Percentiles rank a stretch among this genome's conserved stretches.
Conservation (phyloP, 2,329 filamentous ascomycete genomes). For the Metarhizium robertsii region DNA sequence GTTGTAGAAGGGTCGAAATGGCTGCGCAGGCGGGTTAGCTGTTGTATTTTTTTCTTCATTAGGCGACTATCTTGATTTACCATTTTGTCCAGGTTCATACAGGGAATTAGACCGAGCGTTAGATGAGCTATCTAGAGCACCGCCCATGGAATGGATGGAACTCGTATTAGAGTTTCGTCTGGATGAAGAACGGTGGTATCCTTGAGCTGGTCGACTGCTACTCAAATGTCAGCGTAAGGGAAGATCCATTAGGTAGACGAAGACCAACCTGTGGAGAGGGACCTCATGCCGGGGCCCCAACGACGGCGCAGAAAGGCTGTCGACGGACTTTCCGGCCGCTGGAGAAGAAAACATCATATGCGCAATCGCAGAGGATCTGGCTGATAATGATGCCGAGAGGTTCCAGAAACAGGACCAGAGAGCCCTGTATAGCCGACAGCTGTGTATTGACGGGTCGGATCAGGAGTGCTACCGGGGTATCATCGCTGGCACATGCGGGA, state of each 20-base stretch:
- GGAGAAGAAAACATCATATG: conserved; percentile 50
- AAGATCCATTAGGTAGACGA: not conserved
- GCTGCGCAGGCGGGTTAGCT: conserved; percentile 36
- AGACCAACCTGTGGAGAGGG: conserved; percentile 47
- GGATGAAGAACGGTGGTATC: conserved; percentile 35
- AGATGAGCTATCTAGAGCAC: conserved; percentile 64
- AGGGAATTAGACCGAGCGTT: conserved; percentile 45
- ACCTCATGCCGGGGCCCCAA: conserved; percentile 42
- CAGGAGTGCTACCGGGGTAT: conserved; percentile 34
- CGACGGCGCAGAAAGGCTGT: conserved; percentile 50
- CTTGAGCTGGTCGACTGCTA: conserved; percentile 34
- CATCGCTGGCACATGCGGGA: conserved; percentile 28
- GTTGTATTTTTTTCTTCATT: not conserved
- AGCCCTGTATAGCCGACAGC: conserved; percentile 21
- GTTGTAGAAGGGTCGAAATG: conserved; percentile 87
- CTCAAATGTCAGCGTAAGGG: conserved; percentile 14
- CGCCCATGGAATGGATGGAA: conserved; percentile 80
- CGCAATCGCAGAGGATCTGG: conserved; percentile 3
- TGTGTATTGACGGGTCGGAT: conserved; percentile 22
- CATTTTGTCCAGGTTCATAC: conserved; percentile 75
- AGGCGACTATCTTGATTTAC: conserved; percentile 28
- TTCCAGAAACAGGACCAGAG: not conserved
- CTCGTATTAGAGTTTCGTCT: conserved; percentile 78
- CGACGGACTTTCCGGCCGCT: conserved; percentile 54
- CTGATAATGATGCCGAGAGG: not conserved